Base-by-base conservation (phyloP, 2,329 filamentous ascomycete genomes). In the Cladosporium phlei region DNA sequence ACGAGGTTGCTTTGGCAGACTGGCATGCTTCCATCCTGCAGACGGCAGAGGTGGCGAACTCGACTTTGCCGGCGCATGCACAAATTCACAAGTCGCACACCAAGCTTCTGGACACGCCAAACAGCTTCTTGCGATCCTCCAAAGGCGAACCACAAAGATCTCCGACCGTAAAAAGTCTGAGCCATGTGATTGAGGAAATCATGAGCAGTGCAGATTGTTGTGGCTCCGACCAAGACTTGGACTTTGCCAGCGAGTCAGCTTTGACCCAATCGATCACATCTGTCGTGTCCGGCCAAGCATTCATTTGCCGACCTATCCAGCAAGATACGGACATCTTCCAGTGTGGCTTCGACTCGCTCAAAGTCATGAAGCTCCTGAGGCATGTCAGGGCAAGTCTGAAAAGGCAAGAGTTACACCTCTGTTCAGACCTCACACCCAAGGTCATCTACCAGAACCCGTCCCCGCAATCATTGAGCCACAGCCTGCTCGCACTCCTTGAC, bases 21-120 rank as follows among this genome's bases (percentile, higher is more conserved):
- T 51, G 69, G 2, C 49, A 76, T 3, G 66, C 75, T 5, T 62
- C 62, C 32, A 66, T 78, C 4, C 76, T 73, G 73, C 59, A 64
- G 0, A 58, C 54, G 0, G 63, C 78, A 0, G 62, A 75, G 42
- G 52, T 60, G 19, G 72, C 71, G 0, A 77, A 77, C 34, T 52
- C 58, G 2, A 49, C 56, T 0, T 64, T 66, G 10, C 64, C 66
- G 1, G 65, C 66, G 10, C 70, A 73, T 52, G 67, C 64, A 3
- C 67, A 69, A 28, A 57, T 78, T 1, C 63, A 62, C 40, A 68
- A 65, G 49, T 63, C 66, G 21, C 70, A 67, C 44, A 64, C 77
- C 22, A 58, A 66, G 0, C 60, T 76, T 2, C 25, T 46, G 2
- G 16, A 38, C 2, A 5, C 33, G 2, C 3, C 37, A 5, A 19